A percentile compares a stretch with the other conserved stretches of the same genome.
These are phyloP conservation scores for Aspergillus sp. DNA, from an alignment of 2,329 filamentous ascomycete genomes.

Conservation along the genomic window DNA sequence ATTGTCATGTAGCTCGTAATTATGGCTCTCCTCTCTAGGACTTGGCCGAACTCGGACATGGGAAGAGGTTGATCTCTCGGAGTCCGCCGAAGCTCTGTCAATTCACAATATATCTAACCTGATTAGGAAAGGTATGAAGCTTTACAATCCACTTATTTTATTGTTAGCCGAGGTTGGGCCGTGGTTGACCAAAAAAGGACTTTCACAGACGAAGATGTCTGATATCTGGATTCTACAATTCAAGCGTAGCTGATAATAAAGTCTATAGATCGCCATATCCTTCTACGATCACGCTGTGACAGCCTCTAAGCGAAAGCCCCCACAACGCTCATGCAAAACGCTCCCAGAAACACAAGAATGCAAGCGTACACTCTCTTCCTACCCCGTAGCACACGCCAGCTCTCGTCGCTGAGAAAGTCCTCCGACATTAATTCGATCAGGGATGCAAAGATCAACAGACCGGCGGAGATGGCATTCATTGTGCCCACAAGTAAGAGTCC, in stretches of 20 bases:
- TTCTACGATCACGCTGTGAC: not conserved
- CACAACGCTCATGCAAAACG: slow-evolving; percentile 67
- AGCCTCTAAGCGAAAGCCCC: slow-evolving; percentile 64
- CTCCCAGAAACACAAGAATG: slow-evolving; percentile 61
- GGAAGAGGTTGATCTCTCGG: not conserved
- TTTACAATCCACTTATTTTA: not conserved
- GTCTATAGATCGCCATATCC: too few relatives aligned
- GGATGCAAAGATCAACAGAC: slow-evolving; percentile 71
- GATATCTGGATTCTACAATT: too few relatives aligned
- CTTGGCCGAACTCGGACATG: not conserved
- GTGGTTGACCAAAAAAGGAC: not conserved
- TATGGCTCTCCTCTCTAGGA: too few relatives aligned
- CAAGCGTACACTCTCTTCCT: slow-evolving; percentile 62
- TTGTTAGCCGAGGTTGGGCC: not conserved
- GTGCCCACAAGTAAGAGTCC: slow-evolving; percentile 74
- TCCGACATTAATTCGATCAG: slow-evolving; percentile 75
- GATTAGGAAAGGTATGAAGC: not conserved
- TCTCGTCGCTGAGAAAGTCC: slow-evolving; percentile 74
- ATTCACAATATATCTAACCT: too few relatives aligned
- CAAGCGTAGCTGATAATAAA: too few relatives aligned
- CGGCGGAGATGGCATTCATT: slow-evolving; percentile 81
- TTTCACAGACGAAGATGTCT: not conserved
- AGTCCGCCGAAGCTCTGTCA: not conserved
- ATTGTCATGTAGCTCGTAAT: not conserved
- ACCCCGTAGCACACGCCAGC: slow-evolving; percentile 65